phyloP scores from a whole-genome alignment of 257 asterid genomes.

The Parsonsia alboflavescens region DNA sequence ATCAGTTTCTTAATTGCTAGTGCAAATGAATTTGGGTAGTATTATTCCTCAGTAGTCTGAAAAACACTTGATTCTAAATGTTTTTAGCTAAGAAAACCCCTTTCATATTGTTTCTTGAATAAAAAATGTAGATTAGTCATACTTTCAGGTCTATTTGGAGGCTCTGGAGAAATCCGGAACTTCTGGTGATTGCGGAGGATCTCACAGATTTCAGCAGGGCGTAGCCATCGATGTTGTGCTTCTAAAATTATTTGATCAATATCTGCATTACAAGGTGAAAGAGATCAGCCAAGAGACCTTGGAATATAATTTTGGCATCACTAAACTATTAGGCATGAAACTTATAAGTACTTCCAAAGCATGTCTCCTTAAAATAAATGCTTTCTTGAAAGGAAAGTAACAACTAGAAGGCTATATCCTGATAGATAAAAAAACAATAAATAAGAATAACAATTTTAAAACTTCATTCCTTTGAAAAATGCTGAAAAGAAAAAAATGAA shows the following conservation, averaged over 20 bases:
- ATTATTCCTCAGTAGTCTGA: not conserved
- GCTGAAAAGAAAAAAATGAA: not conserved
- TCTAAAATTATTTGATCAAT: slow-evolving; percentile 1
- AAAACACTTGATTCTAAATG: not conserved
- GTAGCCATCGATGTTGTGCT: slow-evolving; percentile 13
- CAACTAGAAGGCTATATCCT: not conserved
- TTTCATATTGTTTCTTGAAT: not conserved
- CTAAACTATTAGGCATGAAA: too few relatives aligned
- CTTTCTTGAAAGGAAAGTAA: not conserved
- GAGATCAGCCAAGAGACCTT: not conserved
- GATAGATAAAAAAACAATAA: not conserved
- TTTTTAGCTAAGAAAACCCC: not conserved
- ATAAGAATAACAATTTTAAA: not conserved
- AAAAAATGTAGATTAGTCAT: not conserved
- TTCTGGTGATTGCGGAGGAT: slow-evolving; percentile 7
- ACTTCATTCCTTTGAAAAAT: not conserved
- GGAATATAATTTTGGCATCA: not conserved
- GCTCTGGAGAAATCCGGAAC: slow-evolving; percentile 1
- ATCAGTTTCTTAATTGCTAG: not conserved
- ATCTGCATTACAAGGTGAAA: slow-evolving; percentile 1
- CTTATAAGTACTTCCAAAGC: not conserved
- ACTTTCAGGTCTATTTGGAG: slow-evolving; percentile 8
- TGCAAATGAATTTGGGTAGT: not conserved
- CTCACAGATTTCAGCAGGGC: slow-evolving; percentile 13
- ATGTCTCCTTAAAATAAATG: not conserved